A percentile compares a stretch with the other conserved stretches of the same genome.
These are phyloP conservation scores for Cladosporium sphaerospermum DNA, from an alignment of 2,329 filamentous ascomycete species.

Conservation along the genomic window DNA sequence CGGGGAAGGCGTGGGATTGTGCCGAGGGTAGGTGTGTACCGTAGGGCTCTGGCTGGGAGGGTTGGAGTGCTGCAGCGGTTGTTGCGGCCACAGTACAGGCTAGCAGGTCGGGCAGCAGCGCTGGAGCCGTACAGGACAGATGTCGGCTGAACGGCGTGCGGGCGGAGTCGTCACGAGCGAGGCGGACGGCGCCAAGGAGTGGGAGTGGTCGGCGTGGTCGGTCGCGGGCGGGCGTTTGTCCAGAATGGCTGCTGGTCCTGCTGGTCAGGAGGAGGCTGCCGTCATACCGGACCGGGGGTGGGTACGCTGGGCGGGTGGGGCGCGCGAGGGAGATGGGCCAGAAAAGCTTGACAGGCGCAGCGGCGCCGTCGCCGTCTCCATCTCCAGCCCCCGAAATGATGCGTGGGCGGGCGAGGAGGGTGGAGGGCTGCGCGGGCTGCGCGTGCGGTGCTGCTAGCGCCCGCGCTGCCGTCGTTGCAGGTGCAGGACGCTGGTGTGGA, in stretches of 20 bases:
- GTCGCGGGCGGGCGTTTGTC: slow-evolving; percentile 6
- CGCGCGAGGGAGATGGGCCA: slow-evolving; percentile 1
- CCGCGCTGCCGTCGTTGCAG: neutral
- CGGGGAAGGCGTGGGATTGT: too few relatives aligned
- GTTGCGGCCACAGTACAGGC: too few relatives aligned
- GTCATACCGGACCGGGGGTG: slow-evolving; percentile 2
- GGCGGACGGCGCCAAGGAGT: neutral
- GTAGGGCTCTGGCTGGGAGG: too few relatives aligned
- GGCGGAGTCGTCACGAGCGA: too few relatives aligned
- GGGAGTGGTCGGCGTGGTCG: neutral
- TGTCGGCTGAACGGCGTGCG: too few relatives aligned
- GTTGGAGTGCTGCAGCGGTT: too few relatives aligned
- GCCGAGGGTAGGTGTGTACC: too few relatives aligned
- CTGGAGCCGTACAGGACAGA: too few relatives aligned
- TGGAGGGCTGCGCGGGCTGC: neutral
- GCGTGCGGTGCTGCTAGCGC: slow-evolving; percentile 3
- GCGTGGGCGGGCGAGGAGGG: neutral
- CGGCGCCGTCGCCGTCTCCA: neutral
- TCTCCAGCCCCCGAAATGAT: slow-evolving; percentile 1
- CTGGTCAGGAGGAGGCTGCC: slow-evolving; percentile 1
- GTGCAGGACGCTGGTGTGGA: neutral
- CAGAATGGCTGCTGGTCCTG: neutral
- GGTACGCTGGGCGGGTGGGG: slow-evolving; percentile 1
- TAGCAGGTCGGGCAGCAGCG: too few relatives aligned
- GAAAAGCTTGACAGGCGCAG: slow-evolving; percentile 9